Evolutionary conservation across 768 basidiomycete genomes (phyloP), one percentile per base, ranked within the genome.

Genomic region (Postia placenta): DNA sequence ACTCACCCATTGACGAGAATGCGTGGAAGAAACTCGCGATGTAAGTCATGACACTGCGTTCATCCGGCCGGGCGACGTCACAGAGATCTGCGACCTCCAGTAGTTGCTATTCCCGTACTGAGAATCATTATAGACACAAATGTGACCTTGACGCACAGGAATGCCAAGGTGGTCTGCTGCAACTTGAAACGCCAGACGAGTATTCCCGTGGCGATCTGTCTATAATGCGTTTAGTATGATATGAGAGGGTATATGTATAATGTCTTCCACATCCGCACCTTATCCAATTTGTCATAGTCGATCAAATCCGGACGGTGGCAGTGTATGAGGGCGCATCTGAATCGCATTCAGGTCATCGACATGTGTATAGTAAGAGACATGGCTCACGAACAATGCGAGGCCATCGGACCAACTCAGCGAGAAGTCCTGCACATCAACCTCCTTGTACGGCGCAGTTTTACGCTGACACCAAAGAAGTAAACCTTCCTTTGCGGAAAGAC

Each of bases 11-110:
- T 0, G 90, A 85, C 0, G 93, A 95, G 65, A 99, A 99, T 0
- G 95, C 94, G 63, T 98, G 96, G 75, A 99, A 99, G 69, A 78
- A 98, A 58, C 90, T 90, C 27, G 96, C 96, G 40, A 99, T 87
- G 57, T 97, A 98, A 4, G 93, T 97, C 92, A 97, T 97, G 11
- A 97, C 90, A 66, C 88, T 92, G 30, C 92, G 83, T 68, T 99
- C 96, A 64, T 99, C 96, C 0, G 95, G 95, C 41, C 77, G 79
- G n/a, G 72, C 72, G 0, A 83, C 80, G 60, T 93, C 92, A 56
- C 92, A 94, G 25, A 99, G 67, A 72, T 99, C 96, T 47, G 92
- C 86, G 0, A 98, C 95, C 74, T 99, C 96, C 17, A 99, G 78
- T 3, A 99, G 72, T 85, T 89, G 91, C 92, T 96, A 24, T 9